phyloP scores from a whole-genome alignment of 352 stramenopile genomes.

The Chrysophaeum taylorii region DNA sequence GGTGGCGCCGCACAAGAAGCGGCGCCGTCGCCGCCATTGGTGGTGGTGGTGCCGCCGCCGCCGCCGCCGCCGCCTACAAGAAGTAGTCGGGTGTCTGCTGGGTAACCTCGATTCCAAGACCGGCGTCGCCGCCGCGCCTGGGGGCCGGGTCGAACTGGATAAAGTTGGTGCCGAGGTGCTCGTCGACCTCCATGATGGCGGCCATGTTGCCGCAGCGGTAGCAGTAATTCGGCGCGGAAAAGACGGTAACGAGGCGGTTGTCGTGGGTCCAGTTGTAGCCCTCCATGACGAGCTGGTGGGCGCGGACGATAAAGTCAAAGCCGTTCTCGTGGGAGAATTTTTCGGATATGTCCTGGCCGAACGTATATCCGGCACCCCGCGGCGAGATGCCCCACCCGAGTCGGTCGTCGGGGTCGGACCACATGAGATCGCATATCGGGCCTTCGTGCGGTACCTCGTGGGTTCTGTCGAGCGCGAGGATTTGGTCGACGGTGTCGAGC shows the following conservation, averaged over 20 bases:
- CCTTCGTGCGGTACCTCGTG: constrained; percentile 75
- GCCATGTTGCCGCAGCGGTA: constrained; percentile 96
- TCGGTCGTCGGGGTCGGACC: constrained; percentile 75
- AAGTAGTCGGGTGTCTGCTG: constrained; percentile 86
- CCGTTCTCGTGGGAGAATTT: constrained; percentile 87
- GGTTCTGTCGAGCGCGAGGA: constrained; percentile 61
- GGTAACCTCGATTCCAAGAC: constrained; percentile 80
- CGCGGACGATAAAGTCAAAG: constrained; percentile 75
- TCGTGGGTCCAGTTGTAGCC: constrained; percentile 90
- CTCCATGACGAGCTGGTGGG: constrained; percentile 90
- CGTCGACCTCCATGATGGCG: constrained; percentile 91
- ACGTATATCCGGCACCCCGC: constrained; percentile 74
- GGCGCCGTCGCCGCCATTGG: too few relatives aligned
- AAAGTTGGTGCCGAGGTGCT: constrained; percentile 88
- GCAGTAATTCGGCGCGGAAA: constrained; percentile 97
- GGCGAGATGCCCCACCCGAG: constrained; percentile 87
- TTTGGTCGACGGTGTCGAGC: constrained; percentile 72
- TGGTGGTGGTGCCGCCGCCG: too few relatives aligned
- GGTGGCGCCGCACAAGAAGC: too few relatives aligned
- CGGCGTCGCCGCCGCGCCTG: constrained; percentile 56
- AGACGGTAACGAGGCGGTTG: constrained; percentile 94
- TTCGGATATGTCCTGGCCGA: constrained; percentile 46
- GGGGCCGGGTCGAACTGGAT: constrained; percentile 88
- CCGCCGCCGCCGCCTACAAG: too few relatives aligned
- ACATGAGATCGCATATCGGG: constrained; percentile 77